Conservation (phyloP, 2,329 filamentous ascomycete genomes). For the Pestalotiopsis sp. region DNA sequence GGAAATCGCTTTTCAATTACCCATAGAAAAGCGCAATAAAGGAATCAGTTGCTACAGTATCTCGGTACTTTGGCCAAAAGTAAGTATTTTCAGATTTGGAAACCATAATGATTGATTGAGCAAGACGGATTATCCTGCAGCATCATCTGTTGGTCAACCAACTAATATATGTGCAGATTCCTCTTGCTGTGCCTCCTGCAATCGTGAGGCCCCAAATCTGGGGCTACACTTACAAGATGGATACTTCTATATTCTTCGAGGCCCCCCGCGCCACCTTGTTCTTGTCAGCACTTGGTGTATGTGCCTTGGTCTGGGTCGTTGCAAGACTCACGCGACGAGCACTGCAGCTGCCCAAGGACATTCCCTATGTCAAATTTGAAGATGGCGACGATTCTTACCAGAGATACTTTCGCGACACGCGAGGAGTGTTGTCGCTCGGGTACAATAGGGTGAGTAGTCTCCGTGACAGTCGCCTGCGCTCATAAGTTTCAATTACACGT, state of each 20-base stretch:
- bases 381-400: not conserved
- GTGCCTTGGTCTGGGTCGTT: not conserved
- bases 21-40: not conserved
- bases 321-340: not conserved
- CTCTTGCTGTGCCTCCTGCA: not conserved
- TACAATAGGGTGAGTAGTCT: not conserved
- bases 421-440: not conserved
- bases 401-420: not conserved
- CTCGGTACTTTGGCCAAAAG: not conserved
- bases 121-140: not conserved
- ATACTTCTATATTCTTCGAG: not conserved
- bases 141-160: not conserved
- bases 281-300: not conserved
- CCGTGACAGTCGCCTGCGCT: not conserved
- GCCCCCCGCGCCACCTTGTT: not conserved
- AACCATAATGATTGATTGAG: too few relatives aligned
- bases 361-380: not conserved
- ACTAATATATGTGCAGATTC: not conserved
- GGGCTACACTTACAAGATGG: not conserved
- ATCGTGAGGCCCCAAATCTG: not conserved
- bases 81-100: not conserved
- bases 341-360: not conserved
- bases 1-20: too few relatives aligned
- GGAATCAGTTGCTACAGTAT: not conserved
- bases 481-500: too few relatives aligned